Percentiles rank a stretch among this genome's conserved stretches.
phyloP scores from a whole-genome alignment of 345 rosid genomes.

The Moricandia arvensis region DNA sequence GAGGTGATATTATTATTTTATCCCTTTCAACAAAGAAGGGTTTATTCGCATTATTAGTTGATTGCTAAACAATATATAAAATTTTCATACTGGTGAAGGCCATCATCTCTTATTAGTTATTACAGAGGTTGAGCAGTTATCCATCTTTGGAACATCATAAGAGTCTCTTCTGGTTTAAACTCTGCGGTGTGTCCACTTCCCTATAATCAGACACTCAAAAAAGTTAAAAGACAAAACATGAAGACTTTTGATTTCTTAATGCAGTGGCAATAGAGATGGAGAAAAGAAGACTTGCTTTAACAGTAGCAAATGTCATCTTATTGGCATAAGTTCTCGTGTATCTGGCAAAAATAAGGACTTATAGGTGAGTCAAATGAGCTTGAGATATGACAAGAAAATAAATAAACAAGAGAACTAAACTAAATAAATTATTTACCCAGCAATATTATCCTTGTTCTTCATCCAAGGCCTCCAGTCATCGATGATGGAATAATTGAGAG shows the following conservation, averaged over 20 bases:
- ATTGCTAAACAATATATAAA: too few species aligned
- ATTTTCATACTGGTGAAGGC: too few species aligned
- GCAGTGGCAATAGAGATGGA: not conserved
- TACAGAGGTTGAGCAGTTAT: slow-evolving; percentile 30
- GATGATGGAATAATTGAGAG: too few species aligned
- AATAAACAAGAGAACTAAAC: not conserved
- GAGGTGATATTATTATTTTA: too few species aligned
- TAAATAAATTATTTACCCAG: slow-evolving; percentile 25
- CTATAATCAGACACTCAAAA: not conserved
- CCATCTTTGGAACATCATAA: slow-evolving; percentile 21
- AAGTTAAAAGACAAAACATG: not conserved
- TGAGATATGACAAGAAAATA: not conserved
- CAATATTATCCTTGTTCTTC: too few species aligned
- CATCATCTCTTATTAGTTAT: too few species aligned
- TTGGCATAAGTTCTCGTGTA: too few species aligned
- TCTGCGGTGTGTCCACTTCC: slow-evolving; percentile 31
- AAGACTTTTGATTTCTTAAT: too few species aligned
- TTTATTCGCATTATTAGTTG: too few species aligned
- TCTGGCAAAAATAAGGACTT: slow-evolving; percentile 15
- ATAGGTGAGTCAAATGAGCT: too few species aligned
- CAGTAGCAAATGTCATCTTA: slow-evolving; percentile 3
- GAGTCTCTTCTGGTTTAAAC: slow-evolving; percentile 9
- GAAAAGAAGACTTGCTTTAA: slow-evolving; percentile 37
- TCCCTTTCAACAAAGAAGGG: too few species aligned
- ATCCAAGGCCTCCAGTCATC: too few species aligned